Percentiles rank a stretch among this genome's conserved stretches.
Conservation (phyloP, 2,329 filamentous ascomycete species). For the Ophiocordyceps camponoti-leonardi region DNA sequence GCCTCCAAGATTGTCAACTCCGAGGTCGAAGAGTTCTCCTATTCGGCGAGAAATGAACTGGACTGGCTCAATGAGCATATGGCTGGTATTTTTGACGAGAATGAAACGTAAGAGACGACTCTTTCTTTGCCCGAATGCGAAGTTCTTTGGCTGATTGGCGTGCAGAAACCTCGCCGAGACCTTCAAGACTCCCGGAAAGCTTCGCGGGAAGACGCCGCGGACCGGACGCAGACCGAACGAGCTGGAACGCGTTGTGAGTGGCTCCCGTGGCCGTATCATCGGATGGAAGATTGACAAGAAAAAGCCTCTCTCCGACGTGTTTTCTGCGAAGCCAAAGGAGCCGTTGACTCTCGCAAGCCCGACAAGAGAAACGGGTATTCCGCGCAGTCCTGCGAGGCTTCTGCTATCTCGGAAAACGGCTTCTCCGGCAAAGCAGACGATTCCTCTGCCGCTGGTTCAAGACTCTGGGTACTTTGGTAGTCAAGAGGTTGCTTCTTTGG, state of each 20-base stretch:
- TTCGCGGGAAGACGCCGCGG: slow-evolving; percentile 66
- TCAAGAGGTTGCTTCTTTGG: slow-evolving; percentile 22
- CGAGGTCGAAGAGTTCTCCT: slow-evolving; percentile 86
- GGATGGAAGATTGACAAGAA: slow-evolving; percentile 9
- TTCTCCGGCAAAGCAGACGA: slow-evolving; percentile 12
- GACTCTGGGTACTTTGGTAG: slow-evolving; percentile 63
- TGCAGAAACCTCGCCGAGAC: slow-evolving; percentile 74
- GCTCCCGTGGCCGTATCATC: too few relatives aligned
- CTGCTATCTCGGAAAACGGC: slow-evolving; percentile 13
- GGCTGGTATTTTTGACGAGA: slow-evolving; percentile 77
- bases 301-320: slow-evolving; percentile 43
- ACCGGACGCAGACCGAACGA: slow-evolving; percentile 45
- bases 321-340: slow-evolving; percentile 37
- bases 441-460: slow-evolving; percentile 10
- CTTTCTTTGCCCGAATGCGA: background rate
- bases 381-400: slow-evolving; percentile 16
- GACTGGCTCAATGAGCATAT: slow-evolving; percentile 99
- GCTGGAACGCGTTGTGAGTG: slow-evolving; percentile 46
- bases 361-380: slow-evolving; percentile 22
- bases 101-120: slow-evolving; percentile 51
- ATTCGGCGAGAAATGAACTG: slow-evolving; percentile 80
- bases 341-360: slow-evolving; percentile 34
- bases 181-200: slow-evolving; percentile 84
- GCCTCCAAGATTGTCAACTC: slow-evolving; percentile 58
- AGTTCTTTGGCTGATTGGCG: slow-evolving; percentile 3